Conservation (phyloP, 164 flowering plant genomes). For the Hamamelis virginiana region DNA sequence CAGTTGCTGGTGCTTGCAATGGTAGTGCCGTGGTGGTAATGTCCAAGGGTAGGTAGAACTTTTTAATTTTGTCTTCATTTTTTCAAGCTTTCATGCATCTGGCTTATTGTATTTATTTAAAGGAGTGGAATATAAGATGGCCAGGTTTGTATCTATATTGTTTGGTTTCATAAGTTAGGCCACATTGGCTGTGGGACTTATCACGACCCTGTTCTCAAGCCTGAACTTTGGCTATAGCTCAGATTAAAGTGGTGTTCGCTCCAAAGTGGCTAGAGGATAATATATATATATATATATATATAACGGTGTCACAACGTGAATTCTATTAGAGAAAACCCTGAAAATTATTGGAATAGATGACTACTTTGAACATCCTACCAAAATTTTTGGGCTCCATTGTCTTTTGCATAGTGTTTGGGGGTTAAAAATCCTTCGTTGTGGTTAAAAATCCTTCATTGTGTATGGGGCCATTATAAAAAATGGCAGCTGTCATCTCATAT, state of each 20-base stretch:
- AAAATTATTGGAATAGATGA: neutral
- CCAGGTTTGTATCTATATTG: neutral
- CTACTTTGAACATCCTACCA: neutral
- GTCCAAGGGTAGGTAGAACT: conserved; percentile 48
- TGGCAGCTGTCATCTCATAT: too few species aligned
- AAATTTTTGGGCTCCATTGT: neutral
- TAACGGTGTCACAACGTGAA: neutral
- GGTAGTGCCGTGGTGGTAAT: conserved; percentile 61
- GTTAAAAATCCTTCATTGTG: too few species aligned
- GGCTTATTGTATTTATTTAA: neutral
- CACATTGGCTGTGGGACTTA: neutral
- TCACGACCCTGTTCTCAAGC: neutral
- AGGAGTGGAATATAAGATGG: neutral
- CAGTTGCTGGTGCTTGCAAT: conserved; percentile 52
- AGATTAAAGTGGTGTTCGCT: neutral
- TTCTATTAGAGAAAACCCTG: neutral
- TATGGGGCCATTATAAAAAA: too few species aligned
- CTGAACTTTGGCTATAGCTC: neutral
- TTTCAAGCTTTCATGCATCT: neutral
- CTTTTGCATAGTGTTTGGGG: neutral
- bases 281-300: too few species aligned
- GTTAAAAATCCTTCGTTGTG: too few species aligned
- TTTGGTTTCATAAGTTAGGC: neutral
- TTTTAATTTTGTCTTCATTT: neutral
- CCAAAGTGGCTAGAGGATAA: neutral